Base-by-base conservation (phyloP, 1,139 yeast species). In the Yarrowia galli region DNA sequence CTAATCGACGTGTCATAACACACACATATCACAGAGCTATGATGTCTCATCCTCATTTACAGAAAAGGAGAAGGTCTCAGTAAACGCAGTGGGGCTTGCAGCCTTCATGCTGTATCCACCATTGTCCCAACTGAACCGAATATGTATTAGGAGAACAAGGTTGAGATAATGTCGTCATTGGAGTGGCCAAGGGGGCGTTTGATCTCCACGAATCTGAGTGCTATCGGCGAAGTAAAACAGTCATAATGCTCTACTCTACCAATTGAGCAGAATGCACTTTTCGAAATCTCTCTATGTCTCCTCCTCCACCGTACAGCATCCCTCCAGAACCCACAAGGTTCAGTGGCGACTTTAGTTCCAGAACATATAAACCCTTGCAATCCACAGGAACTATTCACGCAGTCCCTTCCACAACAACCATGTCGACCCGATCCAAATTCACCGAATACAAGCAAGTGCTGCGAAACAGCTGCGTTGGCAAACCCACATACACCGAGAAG, bases 401-500 rank as follows among this genome's bases (percentile, higher is more conserved):
- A 35, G 15, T 9, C 58, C 9, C 28, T 35, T 13, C 22, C 28
- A 22, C 60, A 53, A 20, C 60, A 20, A 54, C 46, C 35, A 54
- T 54, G 61, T 40, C 60, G 7, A n/a, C 18, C 15, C 48, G 61
- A 54, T 38, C 61, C 46, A 54, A 54, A 36, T 54, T 38, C 23
- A 54, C 61, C 61, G 61, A 54, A 40, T 54, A 40, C 46, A 54
- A 54, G 36, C 61, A 54, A 20, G 46, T 54, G 12, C 61, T 54
- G 36, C 46, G 46, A 54, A 54, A 54, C 61, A 40, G 38, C 38
- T 54, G 36, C 25, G 46, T 38, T n/a, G 68, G 72, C 22, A 61
- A 68, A 16, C 80, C 83, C 49, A 53, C 71, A 1, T 79, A 72
- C 67, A 73, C 78, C 9, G 80, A 82, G 23, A 71, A 74, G 16